Evolutionary conservation across 176 grass and related monocot species (phyloP).

Genomic region (Oryza brachyantha): DNA sequence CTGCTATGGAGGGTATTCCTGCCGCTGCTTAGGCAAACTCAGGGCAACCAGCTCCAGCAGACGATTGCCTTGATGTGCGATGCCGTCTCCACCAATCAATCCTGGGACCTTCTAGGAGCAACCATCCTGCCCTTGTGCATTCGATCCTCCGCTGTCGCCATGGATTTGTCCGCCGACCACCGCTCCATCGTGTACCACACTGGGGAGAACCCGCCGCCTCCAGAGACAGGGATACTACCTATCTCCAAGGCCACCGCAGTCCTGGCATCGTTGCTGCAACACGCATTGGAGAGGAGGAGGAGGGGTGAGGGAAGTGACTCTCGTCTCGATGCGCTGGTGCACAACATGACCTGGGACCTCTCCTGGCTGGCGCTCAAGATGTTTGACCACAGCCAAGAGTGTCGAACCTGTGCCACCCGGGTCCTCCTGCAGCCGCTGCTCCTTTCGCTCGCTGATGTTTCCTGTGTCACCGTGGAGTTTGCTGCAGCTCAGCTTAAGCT

Average conservation of each 20-base stretch:
- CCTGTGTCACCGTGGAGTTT: constrained; percentile 16
- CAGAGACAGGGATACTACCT: constrained; percentile 9
- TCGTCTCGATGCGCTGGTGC: constrained; percentile 41
- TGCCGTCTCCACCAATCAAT: constrained; percentile 35
- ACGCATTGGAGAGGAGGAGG: constrained; percentile 38
- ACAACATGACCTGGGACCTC: constrained; percentile 74
- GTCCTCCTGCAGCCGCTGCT: constrained; percentile 64
- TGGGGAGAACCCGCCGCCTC: neutral
- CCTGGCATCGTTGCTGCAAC: constrained; percentile 45
- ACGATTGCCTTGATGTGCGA: constrained; percentile 51
- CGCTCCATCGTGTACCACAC: constrained; percentile 34
- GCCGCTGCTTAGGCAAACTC: constrained; percentile 50
- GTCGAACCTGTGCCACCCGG: constrained; percentile 45
- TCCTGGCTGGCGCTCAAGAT: constrained; percentile 60
- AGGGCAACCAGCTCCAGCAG: constrained; percentile 47
- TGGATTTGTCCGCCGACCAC: constrained; percentile 30
- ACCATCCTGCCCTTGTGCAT: constrained; percentile 71
- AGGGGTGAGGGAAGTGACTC: neutral
- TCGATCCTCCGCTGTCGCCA: constrained; percentile 38
- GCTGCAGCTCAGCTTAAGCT: constrained; percentile 35
- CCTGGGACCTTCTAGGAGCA: constrained; percentile 60
- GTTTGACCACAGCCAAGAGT: constrained; percentile 53
- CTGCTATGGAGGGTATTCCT: constrained; percentile 66
- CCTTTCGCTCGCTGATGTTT: constrained; percentile 46
- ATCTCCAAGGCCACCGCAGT: constrained; percentile 40